A percentile compares a stretch with the other conserved stretches of the same genome.
Conservation (phyloP, 2,329 filamentous ascomycete species). For the Corinectria fuckeliana region DNA sequence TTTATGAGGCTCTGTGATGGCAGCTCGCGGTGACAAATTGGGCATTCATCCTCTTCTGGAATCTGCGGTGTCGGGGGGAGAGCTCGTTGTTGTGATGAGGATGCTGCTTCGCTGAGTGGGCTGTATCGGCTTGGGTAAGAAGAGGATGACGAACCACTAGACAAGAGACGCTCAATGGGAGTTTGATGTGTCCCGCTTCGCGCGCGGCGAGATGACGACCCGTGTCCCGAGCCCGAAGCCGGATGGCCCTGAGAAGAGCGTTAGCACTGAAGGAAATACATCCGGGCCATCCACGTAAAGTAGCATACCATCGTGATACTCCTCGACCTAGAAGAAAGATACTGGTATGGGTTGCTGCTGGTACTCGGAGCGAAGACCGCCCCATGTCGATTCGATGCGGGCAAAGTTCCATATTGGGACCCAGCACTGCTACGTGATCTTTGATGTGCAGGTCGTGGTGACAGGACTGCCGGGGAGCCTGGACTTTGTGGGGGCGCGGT, state of each 20-base stretch:
- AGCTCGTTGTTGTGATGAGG: conserved; percentile 48
- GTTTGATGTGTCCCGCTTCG: conserved; percentile 43
- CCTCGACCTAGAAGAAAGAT: conserved; percentile 44
- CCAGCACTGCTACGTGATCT: conserved; percentile 54
- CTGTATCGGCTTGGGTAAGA: conserved; percentile 43
- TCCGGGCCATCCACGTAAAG: neutral
- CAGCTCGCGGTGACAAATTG: conserved; percentile 75
- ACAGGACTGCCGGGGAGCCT: conserved; percentile 42
- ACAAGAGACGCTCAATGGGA: conserved; percentile 49
- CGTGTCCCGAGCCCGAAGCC: conserved; percentile 33
- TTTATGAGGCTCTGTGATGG: conserved; percentile 62
- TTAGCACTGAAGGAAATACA: conserved; percentile 1
- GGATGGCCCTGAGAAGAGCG: conserved; percentile 19
- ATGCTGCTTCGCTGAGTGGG: conserved; percentile 39
- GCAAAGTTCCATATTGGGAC: conserved; percentile 40
- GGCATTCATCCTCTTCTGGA: conserved; percentile 79
- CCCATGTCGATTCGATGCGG: conserved; percentile 43
- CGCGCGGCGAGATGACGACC: conserved; percentile 37
- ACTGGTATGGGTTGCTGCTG: conserved; percentile 45
- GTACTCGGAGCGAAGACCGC: conserved; percentile 45
- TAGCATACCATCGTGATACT: conserved; percentile 59
- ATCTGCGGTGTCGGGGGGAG: conserved; percentile 56
- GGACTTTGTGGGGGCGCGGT: conserved; percentile 60
- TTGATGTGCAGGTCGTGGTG: conserved; percentile 48
- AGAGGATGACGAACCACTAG: conserved; percentile 43